phyloP scores from a whole-genome alignment of 352 stramenopile species.

The Globisporangium ultimum region DNA sequence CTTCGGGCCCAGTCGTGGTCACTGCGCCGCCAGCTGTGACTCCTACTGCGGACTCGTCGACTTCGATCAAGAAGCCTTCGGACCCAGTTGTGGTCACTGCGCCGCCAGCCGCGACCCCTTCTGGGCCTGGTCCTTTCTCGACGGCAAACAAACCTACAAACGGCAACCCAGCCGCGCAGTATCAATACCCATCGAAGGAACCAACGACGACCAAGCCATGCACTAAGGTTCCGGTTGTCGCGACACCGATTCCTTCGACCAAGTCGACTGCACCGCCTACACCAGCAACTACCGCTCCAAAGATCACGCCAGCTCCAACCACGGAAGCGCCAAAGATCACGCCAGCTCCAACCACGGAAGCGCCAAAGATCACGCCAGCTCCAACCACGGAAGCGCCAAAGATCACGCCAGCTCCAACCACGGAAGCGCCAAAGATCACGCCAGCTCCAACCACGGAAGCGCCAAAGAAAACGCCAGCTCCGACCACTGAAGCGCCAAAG shows the following conservation, averaged over 20 bases:
- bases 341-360: slow-evolving; percentile 4
- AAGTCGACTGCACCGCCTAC: slow-evolving; percentile 1
- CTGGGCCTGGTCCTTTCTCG: neutral
- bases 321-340: slow-evolving; percentile 8
- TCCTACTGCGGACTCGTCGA: no score
- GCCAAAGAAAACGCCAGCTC: neutral
- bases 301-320: slow-evolving; percentile 4
- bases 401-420: slow-evolving; percentile 5
- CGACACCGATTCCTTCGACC: neutral
- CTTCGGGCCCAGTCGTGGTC: neutral
- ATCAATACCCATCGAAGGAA: slow-evolving; percentile 16
- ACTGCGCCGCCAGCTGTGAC: neutral
- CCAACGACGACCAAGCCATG: slow-evolving; percentile 13
- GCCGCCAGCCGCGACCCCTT: slow-evolving; percentile 1
- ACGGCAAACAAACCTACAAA: slow-evolving; percentile 1
- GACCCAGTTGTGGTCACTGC: no score
- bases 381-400: slow-evolving; percentile 2
- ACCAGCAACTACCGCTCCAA: neutral
- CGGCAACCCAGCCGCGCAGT: slow-evolving; percentile 6
- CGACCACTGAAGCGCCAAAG: neutral
- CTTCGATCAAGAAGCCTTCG: no score
- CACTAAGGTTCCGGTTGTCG: slow-evolving; percentile 5
- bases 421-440: neutral
- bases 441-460: slow-evolving; percentile 1
- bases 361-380: slow-evolving; percentile 4